Conservation (phyloP, 805 yeast species). For the Wickerhamiella qilinensis region DNA sequence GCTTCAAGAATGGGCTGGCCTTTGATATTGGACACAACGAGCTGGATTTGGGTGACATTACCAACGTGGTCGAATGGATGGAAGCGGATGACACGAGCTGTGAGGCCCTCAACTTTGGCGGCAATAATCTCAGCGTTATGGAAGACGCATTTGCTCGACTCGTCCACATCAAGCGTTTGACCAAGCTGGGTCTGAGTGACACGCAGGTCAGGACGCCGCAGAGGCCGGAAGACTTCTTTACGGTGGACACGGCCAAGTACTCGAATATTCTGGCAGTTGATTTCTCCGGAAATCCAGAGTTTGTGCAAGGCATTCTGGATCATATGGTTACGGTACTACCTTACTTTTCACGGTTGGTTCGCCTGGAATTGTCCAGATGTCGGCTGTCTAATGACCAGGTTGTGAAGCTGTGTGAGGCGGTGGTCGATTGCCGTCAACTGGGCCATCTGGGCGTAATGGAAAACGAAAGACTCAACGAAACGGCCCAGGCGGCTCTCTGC, state of each 20-base stretch:
- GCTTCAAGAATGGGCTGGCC: constrained; percentile 38
- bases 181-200: constrained; percentile 37
- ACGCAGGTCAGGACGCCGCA: constrained; percentile 11
- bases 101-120: constrained; percentile 70
- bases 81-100: constrained; percentile 26
- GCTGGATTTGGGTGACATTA: constrained; percentile 41
- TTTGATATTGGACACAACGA: constrained; percentile 70
- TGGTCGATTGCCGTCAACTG: constrained; percentile 51
- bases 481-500: constrained; percentile 48
- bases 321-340: constrained; percentile 53
- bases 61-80: constrained; percentile 44
- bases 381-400: constrained; percentile 40
- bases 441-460: constrained; percentile 57
- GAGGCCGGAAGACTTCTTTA: constrained; percentile 17
- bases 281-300: constrained; percentile 47
- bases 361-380: constrained; percentile 61
- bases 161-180: constrained; percentile 28
- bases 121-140: constrained; percentile 38
- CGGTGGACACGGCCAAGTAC: constrained; percentile 30
- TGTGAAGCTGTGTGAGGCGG: constrained; percentile 43
- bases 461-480: constrained; percentile 38
- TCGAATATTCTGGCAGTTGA: constrained; percentile 58
- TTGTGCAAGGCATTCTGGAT: constrained; percentile 48
- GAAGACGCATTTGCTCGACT: constrained; percentile 13
- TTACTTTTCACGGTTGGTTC: constrained; percentile 40